Evolutionary conservation across 345 rosid species (phyloP).

Genomic region (Lepidium didymum): DNA sequence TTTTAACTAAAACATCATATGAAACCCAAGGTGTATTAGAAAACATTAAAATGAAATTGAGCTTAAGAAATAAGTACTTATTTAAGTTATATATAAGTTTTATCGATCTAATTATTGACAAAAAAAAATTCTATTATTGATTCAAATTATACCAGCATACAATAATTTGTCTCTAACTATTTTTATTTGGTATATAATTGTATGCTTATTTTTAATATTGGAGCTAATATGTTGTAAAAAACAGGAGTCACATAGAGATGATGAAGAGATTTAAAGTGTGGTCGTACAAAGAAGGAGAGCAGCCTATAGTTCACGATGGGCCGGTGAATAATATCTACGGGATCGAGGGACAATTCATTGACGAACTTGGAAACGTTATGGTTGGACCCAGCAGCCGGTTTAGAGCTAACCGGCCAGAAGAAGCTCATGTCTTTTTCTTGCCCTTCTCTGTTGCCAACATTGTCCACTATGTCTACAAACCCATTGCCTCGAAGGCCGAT

Average conservation of each 20-base stretch:
- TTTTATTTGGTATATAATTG: not conserved
- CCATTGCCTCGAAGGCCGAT: constrained; percentile 24
- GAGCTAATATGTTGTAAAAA: not conserved
- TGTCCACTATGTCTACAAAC: constrained; percentile 35
- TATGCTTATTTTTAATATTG: not conserved
- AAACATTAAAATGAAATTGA: too few relatives aligned
- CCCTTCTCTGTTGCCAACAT: constrained; percentile 45
- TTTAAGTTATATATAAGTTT: too few relatives aligned
- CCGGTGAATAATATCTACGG: constrained; percentile 45
- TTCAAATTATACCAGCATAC: not conserved
- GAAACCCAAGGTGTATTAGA: too few relatives aligned
- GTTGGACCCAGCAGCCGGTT: constrained; percentile 28
- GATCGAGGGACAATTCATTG: constrained; percentile 56
- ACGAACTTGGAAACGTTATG: constrained; percentile 27
- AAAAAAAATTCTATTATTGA: too few relatives aligned
- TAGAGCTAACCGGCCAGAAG: constrained; percentile 39
- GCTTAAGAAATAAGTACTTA: too few relatives aligned
- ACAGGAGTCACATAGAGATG: constrained; percentile 60
- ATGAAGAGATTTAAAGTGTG: constrained; percentile 49
- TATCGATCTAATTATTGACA: too few relatives aligned
- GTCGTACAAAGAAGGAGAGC: constrained; percentile 57
- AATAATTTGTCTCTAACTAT: too few relatives aligned
- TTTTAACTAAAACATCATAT: too few relatives aligned
- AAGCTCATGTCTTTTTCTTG: constrained; percentile 46
- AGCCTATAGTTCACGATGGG: constrained; percentile 43